Evolutionary conservation across 495 filamentous ascomycete species (phyloP).

Genomic region (Neurospora pannonica): DNA sequence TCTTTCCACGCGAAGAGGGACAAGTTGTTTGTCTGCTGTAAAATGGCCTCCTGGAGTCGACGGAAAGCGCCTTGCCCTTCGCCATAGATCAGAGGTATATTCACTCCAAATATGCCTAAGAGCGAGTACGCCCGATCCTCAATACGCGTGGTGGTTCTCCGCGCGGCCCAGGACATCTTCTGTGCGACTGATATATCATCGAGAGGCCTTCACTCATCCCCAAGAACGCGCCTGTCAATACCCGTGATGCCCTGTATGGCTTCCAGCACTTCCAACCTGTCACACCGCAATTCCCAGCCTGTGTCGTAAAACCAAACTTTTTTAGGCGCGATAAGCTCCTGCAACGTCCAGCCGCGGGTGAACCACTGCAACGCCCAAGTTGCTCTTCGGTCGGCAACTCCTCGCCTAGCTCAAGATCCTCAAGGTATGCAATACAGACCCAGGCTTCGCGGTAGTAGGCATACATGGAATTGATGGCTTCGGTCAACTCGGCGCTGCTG

Average conservation of each 20-base stretch:
- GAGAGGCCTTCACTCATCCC: not conserved
- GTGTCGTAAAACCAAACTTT: not conserved
- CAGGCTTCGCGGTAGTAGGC: slow-evolving; percentile 2
- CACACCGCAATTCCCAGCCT: not conserved
- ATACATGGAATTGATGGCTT: slow-evolving; percentile 30
- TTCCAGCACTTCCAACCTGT: not conserved
- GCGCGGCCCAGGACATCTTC: slow-evolving; percentile 13
- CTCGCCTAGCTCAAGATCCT: not conserved
- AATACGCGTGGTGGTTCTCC: slow-evolving; percentile 5
- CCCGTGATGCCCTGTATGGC: not conserved
- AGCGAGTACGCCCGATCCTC: slow-evolving; percentile 18
- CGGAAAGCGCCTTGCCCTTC: slow-evolving; percentile 16
- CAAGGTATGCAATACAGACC: not conserved
- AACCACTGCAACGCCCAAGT: slow-evolving; percentile 1
- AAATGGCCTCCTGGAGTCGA: slow-evolving; percentile 18
- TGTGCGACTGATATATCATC: slow-evolving; percentile 3
- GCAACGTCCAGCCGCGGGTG: slow-evolving; percentile 4
- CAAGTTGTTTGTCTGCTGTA: slow-evolving; percentile 15
- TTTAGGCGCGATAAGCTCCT: slow-evolving; percentile 2
- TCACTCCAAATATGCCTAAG: slow-evolving; percentile 19
- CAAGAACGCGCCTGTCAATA: not conserved
- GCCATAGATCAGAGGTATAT: slow-evolving; percentile 20
- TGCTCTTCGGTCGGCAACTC: not conserved
- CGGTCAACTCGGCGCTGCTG: slow-evolving; percentile 28
- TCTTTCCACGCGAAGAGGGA: slow-evolving; percentile 24